These are phyloP conservation scores for Setaria viridis DNA, from an alignment of 202 grass and related monocot species.

Conservation along the genomic window DNA sequence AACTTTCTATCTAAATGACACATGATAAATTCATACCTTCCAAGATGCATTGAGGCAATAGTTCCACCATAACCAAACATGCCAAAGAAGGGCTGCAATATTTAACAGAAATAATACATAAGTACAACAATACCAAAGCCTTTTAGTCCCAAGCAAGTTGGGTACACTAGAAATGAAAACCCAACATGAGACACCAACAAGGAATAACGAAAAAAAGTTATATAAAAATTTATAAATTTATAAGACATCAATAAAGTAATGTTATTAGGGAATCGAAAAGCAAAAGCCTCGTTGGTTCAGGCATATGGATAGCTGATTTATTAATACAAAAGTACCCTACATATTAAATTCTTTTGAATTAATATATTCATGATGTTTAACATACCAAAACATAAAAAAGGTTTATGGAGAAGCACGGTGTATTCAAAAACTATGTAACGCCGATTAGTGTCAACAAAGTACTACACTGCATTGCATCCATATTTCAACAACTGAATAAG, in stretches of 20 bases:
- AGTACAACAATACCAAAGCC: neutral
- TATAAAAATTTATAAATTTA: neutral
- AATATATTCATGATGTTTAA: neutral
- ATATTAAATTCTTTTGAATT: neutral
- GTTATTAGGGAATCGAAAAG: neutral
- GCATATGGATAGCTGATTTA: neutral
- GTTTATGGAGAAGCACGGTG: neutral
- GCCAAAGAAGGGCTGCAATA: constrained; percentile 65
- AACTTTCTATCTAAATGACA: constrained; percentile 14
- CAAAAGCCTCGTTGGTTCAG: neutral
- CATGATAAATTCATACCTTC: constrained; percentile 48
- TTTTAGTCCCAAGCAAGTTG: constrained; percentile 4
- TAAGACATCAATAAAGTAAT: neutral
- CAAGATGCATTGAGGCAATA: constrained; percentile 68
- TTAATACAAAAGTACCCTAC: neutral
- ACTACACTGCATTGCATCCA: neutral
- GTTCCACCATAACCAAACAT: constrained; percentile 72
- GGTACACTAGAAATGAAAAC: neutral
- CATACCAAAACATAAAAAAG: too few species aligned
- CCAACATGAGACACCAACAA: neutral
- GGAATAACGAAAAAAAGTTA: too few species aligned
- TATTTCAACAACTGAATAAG: neutral
- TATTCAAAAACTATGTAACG: neutral
- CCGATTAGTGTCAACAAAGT: neutral
- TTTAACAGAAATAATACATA: constrained; percentile 12